These are phyloP conservation scores for Blastobotrys capitulatus DNA, from an alignment of 1,139 yeast genomes.

Conservation along the genomic window DNA sequence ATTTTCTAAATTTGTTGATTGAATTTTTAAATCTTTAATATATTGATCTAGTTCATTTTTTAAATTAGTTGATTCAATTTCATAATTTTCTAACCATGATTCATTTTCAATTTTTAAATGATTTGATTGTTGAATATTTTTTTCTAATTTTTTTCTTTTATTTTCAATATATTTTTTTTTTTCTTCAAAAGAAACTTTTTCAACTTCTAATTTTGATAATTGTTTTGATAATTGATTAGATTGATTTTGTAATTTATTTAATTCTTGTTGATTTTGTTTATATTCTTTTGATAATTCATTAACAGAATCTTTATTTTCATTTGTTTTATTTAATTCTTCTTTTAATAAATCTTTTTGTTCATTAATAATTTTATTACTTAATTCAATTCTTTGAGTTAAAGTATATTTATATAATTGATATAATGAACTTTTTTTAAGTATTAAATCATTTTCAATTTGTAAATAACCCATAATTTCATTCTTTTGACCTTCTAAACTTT, in stretches of 20 bases:
- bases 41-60: conserved; percentile 41
- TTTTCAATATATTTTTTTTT: conserved; percentile 55
- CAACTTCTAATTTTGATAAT: conserved; percentile 34
- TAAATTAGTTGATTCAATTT: conserved; percentile 37
- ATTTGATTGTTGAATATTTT: conserved; percentile 38
- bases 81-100: conserved; percentile 43
- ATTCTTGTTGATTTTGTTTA: conserved; percentile 35
- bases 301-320: conserved; percentile 38
- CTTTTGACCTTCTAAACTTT: conserved; percentile 62
- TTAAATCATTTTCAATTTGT: conserved; percentile 57
- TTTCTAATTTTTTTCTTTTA: conserved; percentile 59
- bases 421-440: conserved; percentile 49
- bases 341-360: conserved; percentile 45
- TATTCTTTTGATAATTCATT: conserved; percentile 35
- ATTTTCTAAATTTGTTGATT: conserved; percentile 51
- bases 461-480: conserved; percentile 65
- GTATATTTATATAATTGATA: conserved; percentile 50
- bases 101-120: conserved; percentile 41
- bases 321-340: conserved; percentile 42
- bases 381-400: conserved; percentile 38
- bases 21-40: conserved; percentile 43
- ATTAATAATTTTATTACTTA: conserved; percentile 36
- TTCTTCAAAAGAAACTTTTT: conserved; percentile 68
- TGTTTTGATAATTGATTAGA: conserved; percentile 23
- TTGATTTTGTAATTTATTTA: conserved; percentile 24